Percentiles rank a stretch among this genome's conserved stretches.
These are phyloP conservation scores for Vishniacozyma victoriae DNA, from an alignment of 768 basidiomycete species.

Conservation along the genomic window DNA sequence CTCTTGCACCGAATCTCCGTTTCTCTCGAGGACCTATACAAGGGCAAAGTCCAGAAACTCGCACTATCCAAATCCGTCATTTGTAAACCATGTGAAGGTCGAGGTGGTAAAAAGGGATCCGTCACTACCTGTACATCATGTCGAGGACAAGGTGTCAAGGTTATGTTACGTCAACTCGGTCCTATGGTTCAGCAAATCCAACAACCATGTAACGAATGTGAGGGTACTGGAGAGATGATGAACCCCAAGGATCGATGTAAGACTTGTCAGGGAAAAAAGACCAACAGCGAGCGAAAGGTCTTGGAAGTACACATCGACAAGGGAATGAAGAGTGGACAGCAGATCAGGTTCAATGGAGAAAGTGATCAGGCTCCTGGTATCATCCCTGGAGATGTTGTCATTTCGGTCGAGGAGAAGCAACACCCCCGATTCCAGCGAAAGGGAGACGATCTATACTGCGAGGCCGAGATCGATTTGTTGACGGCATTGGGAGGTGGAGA, in stretches of 20 bases:
- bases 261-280: slow-evolving; percentile 88
- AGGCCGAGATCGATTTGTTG: slow-evolving; percentile 86
- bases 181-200: slow-evolving; percentile 99
- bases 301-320: slow-evolving; percentile 74
- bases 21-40: slow-evolving; percentile 96
- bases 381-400: slow-evolving; percentile 90
- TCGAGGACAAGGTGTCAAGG: slow-evolving; percentile 80
- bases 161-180: slow-evolving; percentile 93
- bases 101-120: slow-evolving; percentile 95
- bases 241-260: slow-evolving; percentile 87
- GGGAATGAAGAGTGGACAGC: slow-evolving; percentile 95
- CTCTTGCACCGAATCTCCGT: slow-evolving; percentile 94
- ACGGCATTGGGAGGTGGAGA: slow-evolving; percentile 89
- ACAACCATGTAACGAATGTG: slow-evolving; percentile 87
- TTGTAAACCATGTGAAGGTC: slow-evolving; percentile 88
- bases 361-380: slow-evolving; percentile 88
- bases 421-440: slow-evolving; percentile 70
- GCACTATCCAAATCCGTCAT: slow-evolving; percentile 92
- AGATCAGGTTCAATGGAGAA: slow-evolving; percentile 78
- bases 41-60: slow-evolving; percentile 96
- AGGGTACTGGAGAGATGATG: slow-evolving; percentile 90
- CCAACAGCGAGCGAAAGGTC: slow-evolving; percentile 86
- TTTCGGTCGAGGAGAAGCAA: slow-evolving; percentile 92
- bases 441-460: slow-evolving; percentile 76
- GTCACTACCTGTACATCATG: slow-evolving; percentile 72